Evolutionary conservation across 371 early-diverging fungal genomes (phyloP).

Genomic region (Mucor saturninus): DNA sequence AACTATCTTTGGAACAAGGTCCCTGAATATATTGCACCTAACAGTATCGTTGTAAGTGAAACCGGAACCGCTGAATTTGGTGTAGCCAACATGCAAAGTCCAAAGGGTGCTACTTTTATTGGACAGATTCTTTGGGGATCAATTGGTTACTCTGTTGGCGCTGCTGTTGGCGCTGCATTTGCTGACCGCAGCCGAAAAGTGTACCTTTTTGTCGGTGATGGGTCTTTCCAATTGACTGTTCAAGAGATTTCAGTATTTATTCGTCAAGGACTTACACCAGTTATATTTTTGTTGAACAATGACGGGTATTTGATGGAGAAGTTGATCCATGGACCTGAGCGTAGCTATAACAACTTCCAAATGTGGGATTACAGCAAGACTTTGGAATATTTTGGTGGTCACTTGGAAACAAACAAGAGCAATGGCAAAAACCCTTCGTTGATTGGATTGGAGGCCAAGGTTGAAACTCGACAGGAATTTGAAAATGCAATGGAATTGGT

Average conservation of each 20-base stretch:
- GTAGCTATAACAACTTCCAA: slow-evolving; percentile 53
- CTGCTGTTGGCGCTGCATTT: slow-evolving; percentile 43
- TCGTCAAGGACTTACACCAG: slow-evolving; percentile 52
- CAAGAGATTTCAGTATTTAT: slow-evolving; percentile 54
- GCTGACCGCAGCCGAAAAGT: slow-evolving; percentile 38
- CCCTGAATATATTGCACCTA: slow-evolving; percentile 31
- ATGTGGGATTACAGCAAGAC: slow-evolving; percentile 55
- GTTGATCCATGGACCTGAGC: slow-evolving; percentile 49
- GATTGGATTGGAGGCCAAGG: slow-evolving; percentile 34
- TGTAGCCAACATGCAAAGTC: slow-evolving; percentile 38
- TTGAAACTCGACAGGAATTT: slow-evolving; percentile 36
- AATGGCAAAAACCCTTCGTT: slow-evolving; percentile 13
- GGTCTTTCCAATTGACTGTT: slow-evolving; percentile 56
- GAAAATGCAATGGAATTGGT: slow-evolving; percentile 37
- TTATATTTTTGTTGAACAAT: slow-evolving; percentile 57
- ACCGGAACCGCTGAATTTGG: slow-evolving; percentile 59
- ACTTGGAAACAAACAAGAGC: slow-evolving; percentile 24
- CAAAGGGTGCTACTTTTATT: slow-evolving; percentile 39
- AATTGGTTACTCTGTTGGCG: slow-evolving; percentile 48
- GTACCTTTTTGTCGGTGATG: slow-evolving; percentile 58
- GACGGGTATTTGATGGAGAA: slow-evolving; percentile 60
- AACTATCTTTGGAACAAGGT: slow-evolving; percentile 52
- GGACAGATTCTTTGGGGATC: slow-evolving; percentile 51
- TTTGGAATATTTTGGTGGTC: slow-evolving; percentile 46
- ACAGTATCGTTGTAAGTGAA: slow-evolving; percentile 51